Evolutionary conservation across 73 alveolate species (phyloP).

Genomic region (Paramecium caudatum): DNA sequence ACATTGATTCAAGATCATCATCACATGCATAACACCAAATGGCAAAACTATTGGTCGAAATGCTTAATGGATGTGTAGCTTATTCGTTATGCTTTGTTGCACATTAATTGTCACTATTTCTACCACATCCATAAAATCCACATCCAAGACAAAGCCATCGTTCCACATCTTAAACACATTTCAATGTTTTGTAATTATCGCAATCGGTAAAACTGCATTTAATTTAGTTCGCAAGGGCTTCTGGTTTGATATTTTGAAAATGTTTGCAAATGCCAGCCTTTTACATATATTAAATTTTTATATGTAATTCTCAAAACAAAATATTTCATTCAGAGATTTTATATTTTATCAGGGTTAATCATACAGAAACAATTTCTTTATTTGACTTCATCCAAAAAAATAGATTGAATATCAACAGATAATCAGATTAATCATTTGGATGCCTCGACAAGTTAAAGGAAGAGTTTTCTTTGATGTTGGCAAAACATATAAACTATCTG

Average conservation of each 20-base stretch:
- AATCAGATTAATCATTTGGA: too few relatives aligned
- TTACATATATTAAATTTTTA: conserved; percentile 30
- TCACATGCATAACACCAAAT: conserved; percentile 75
- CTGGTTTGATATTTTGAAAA: not conserved
- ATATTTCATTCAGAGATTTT: too few relatives aligned
- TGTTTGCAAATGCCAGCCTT: not conserved
- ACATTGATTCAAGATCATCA: conserved; percentile 67
- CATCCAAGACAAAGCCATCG: conserved; percentile 48
- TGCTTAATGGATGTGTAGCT: not conserved
- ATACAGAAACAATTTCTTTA: too few relatives aligned
- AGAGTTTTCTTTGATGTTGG: too few relatives aligned
- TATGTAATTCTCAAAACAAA: too few relatives aligned
- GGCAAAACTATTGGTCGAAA: not conserved
- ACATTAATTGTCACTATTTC: conserved; percentile 36
- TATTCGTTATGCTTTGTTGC: conserved; percentile 23
- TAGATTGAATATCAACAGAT: too few relatives aligned
- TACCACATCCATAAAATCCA: conserved; percentile 66
- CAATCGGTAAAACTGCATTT: not conserved
- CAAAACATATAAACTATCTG: too few relatives aligned
- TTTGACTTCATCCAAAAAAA: too few relatives aligned
- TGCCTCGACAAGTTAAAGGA: too few relatives aligned
- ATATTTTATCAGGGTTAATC: too few relatives aligned
- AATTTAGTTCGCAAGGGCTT: not conserved
- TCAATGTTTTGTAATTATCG: not conserved
- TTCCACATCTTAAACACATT: conserved; percentile 27